Evolutionary conservation across 164 flowering plant species (phyloP).

Genomic region (Magnolia kwangsiensis): DNA sequence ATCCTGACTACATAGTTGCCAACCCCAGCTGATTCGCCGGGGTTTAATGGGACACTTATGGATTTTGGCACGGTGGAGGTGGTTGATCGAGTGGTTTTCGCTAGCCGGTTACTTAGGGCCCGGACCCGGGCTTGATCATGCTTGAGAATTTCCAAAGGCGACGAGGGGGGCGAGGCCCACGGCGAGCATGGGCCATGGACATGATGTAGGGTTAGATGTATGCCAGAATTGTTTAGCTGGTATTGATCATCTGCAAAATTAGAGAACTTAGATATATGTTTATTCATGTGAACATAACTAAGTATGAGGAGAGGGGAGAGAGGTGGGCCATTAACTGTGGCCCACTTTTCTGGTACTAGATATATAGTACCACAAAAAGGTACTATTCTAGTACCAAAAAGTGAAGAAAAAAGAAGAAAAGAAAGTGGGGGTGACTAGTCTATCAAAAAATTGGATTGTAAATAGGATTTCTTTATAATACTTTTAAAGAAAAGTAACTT

Average conservation of each 20-base stretch:
- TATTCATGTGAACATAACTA: no score
- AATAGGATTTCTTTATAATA: no score
- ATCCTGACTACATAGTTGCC: conserved; percentile 42
- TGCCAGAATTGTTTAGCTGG: conserved; percentile 10
- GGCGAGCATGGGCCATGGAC: conserved; percentile 28
- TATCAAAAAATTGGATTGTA: no score
- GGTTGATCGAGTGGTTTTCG: neutral
- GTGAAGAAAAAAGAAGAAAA: no score
- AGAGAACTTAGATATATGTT: neutral
- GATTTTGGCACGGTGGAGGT: neutral
- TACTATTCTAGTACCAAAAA: no score
- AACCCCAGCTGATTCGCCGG: conserved; percentile 30
- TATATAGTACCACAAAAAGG: no score
- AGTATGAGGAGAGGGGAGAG: no score
- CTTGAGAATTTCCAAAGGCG: conserved; percentile 6
- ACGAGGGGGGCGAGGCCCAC: neutral
- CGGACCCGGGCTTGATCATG: conserved; percentile 20
- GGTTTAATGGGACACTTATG: conserved; percentile 22
- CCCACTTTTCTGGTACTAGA: no score
- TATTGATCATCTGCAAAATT: conserved; percentile 12
- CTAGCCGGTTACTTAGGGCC: conserved; percentile 17
- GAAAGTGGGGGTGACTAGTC: no score
- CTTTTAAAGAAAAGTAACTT: no score
- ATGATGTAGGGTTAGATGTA: conserved; percentile 23
- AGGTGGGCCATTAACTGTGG: no score